Evolutionary conservation across 2,329 filamentous ascomycete species (phyloP).

Genomic region (Grosmannia penicillata): DNA sequence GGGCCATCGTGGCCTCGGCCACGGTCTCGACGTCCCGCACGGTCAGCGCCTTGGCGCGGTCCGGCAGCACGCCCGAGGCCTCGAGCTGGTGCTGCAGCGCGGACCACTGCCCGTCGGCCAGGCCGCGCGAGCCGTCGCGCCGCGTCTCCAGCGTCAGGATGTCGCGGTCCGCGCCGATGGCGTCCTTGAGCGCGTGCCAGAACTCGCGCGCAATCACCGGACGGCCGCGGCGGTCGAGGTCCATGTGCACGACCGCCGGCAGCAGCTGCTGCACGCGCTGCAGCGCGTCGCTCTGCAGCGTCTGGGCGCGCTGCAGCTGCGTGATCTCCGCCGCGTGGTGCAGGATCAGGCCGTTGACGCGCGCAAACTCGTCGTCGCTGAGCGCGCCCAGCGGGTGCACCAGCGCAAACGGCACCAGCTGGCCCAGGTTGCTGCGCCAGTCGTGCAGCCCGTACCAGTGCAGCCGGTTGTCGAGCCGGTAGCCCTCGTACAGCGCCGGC

Average conservation of each 20-base stretch:
- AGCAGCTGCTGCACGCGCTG: constrained; percentile 32
- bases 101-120: constrained; percentile 32
- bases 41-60: constrained; percentile 14
- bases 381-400: constrained; percentile 11
- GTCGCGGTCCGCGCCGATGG: constrained; percentile 32
- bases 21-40: constrained; percentile 14
- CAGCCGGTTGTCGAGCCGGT: constrained; percentile 11
- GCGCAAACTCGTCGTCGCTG: constrained; percentile 12
- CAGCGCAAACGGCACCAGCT: constrained; percentile 11
- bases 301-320: constrained; percentile 15
- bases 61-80: constrained; percentile 13
- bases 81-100: constrained; percentile 27
- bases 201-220: constrained; percentile 44
- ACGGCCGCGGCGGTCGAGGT: constrained; percentile 34
- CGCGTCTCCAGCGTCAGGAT: constrained; percentile 31
- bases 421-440: constrained; percentile 12
- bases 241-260: constrained; percentile 42
- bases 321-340: constrained; percentile 13
- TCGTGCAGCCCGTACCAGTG: constrained; percentile 12
- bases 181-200: constrained; percentile 46
- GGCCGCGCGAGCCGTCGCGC: constrained; percentile 20
- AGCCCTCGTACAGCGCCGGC: constrained; percentile 10
- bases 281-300: constrained; percentile 22
- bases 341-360: constrained; percentile 13
- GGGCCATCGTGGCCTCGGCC: constrained; percentile 19